phyloP scores from a whole-genome alignment of 768 basidiomycete genomes.

The Calocera viscosa region DNA sequence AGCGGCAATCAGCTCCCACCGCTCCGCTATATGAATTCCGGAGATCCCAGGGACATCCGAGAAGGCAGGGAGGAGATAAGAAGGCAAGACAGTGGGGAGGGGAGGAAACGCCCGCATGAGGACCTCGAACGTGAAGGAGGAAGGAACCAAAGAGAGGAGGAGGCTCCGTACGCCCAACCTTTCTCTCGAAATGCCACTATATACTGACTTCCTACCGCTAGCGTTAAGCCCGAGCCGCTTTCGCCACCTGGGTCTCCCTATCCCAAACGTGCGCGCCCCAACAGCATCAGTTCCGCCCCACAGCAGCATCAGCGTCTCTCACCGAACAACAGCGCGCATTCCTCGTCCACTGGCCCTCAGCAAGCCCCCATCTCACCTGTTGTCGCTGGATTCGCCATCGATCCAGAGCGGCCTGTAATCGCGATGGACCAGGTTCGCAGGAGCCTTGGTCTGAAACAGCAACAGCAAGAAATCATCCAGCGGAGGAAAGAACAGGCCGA shows the following conservation, averaged over 20 bases:
- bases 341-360: not conserved
- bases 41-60: not conserved
- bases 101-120: not conserved
- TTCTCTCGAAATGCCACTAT: not conserved
- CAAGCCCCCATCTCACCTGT: not conserved
- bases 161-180: not conserved
- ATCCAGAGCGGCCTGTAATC: not conserved
- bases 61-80: not conserved
- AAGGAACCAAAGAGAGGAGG: not conserved
- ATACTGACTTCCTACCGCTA: not conserved
- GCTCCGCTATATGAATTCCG: not conserved
- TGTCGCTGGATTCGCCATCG: not conserved
- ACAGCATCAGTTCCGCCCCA: not conserved
- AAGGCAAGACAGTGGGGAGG: not conserved
- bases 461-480: slow-evolving; percentile 1
- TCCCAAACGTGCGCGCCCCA: not conserved
- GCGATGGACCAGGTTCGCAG: not conserved
- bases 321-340: slow-evolving; percentile 1
- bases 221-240: not conserved
- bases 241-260: not conserved
- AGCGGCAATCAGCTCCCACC: not conserved
- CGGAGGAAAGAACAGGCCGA: slow-evolving; percentile 1
- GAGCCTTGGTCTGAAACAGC: not conserved
- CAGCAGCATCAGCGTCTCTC: not conserved
- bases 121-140: not conserved